Conservation (phyloP, 2,329 filamentous ascomycete genomes). For the Botryotinia globosa region DNA sequence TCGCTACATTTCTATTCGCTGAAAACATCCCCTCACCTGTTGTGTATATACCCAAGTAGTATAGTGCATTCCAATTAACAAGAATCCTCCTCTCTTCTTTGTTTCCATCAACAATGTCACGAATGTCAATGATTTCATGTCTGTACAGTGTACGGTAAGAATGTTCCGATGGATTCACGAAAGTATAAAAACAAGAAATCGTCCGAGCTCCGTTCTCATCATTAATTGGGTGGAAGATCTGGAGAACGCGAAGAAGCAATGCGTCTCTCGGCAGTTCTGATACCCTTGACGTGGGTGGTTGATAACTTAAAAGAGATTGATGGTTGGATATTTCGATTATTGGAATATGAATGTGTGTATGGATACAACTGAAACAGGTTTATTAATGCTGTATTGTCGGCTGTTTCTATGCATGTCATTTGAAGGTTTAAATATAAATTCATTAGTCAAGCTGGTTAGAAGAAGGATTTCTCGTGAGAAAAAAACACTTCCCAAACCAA, state of each 20-base stretch:
- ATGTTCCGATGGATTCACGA: neutral
- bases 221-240: neutral
- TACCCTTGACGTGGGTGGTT: slow-evolving; percentile 1
- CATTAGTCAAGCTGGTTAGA: neutral
- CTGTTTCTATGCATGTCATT: neutral
- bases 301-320: neutral
- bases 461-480: neutral
- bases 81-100: neutral
- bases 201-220: neutral
- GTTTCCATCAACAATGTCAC: neutral
- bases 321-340: neutral
- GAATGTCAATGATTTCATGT: neutral
- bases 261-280: neutral
- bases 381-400: neutral
- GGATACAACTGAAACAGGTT: neutral
- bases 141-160: neutral
- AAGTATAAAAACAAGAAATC: neutral
- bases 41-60: neutral
- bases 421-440: neutral
- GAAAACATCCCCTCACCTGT: neutral
- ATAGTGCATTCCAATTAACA: neutral
- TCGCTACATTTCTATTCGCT: neutral
- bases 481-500: neutral
- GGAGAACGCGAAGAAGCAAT: neutral
- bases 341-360: neutral